Evolutionary conservation across 352 stramenopile species (phyloP), one percentile per base, ranked within the genome.

Genomic region (Blastocystis sp.): DNA sequence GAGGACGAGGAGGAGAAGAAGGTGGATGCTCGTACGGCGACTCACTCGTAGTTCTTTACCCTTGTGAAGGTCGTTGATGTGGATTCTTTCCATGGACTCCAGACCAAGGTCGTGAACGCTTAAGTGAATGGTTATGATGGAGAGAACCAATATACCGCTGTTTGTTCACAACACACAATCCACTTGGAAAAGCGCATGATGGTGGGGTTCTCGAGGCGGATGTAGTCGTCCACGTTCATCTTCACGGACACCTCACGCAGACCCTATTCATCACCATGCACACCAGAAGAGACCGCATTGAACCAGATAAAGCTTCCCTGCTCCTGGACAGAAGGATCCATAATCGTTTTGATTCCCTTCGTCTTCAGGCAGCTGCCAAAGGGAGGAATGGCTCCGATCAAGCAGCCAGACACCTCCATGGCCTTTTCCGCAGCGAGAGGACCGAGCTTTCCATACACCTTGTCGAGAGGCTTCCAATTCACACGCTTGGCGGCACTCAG

Each of bases 1-100:
- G 71, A 43, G 24, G 96, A 98, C 91, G 96, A 99, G 89, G 96
- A 99, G 91, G 96, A 99, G 81, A 96, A 96, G 90, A 96, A 98
- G 87, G 96, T 99, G 92, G 98, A 98, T 40, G 45, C 4, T 60
- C 17, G 9, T 81, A 9, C 52, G 4, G 34, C 4, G 9, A 45
- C 19, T 68, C 17, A 65, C 40, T 24, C 57, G 24, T 77, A 87
- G 77, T 87, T 87, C 61, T 87, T 71, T 57, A 87, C 77, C 42
- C 42, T 77, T 87, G 62, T 74, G 7, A 21, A 87, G 48, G 77
- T 87, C n/a, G 62, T 87, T 79, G 59, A 87, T 77, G 77, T 87
- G 69, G 52, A 48, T 87, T 45, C 65, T 40, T 87, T 87, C 77
- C 62, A 87, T 60, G 57, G 59, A 77, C 77, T 87, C 61, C 77